phyloP scores from a whole-genome alignment of 495 filamentous ascomycete genomes.

The Penicillium lagena region DNA sequence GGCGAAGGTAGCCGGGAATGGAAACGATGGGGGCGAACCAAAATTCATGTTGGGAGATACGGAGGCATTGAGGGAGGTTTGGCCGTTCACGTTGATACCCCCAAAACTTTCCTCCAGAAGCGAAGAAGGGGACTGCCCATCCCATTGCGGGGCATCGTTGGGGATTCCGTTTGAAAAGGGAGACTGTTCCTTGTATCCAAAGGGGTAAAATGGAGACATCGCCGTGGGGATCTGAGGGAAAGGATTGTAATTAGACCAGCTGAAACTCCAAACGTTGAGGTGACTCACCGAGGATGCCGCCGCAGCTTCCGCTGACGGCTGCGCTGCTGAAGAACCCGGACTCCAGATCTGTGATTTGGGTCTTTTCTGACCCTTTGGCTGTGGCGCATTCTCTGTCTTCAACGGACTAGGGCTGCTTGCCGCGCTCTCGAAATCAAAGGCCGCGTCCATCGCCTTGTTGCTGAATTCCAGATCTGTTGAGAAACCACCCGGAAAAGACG shows the following conservation, averaged over 20 bases:
- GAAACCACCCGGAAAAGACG: conserved; percentile 23
- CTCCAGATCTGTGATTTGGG: conserved; percentile 24
- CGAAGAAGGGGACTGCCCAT: conserved; percentile 47
- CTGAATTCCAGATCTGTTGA: conserved; percentile 43
- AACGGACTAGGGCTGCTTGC: conserved; percentile 58
- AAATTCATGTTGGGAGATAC: conserved; percentile 30
- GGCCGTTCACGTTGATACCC: conserved; percentile 36
- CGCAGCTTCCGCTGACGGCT: conserved; percentile 5
- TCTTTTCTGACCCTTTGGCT: conserved; percentile 15
- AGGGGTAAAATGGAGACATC: conserved; percentile 24
- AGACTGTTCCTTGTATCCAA: conserved; percentile 42
- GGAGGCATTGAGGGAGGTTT: conserved; percentile 27
- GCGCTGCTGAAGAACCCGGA: conserved; percentile 5
- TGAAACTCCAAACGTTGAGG: not conserved
- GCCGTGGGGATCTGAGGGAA: conserved; percentile 15
- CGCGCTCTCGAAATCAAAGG: conserved; percentile 66
- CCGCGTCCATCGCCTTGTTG: conserved; percentile 56
- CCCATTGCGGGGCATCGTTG: conserved; percentile 41
- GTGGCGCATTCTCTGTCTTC: conserved; percentile 24
- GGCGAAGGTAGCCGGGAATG: conserved; percentile 29
- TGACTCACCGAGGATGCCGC: conserved; percentile 28
- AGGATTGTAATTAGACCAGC: not conserved
- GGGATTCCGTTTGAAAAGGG: conserved; percentile 33
- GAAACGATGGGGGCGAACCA: conserved; percentile 20
- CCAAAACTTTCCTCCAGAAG: conserved; percentile 39